Evolutionary conservation across 441 rosid species (phyloP).

Genomic region (Populus hybrid): DNA sequence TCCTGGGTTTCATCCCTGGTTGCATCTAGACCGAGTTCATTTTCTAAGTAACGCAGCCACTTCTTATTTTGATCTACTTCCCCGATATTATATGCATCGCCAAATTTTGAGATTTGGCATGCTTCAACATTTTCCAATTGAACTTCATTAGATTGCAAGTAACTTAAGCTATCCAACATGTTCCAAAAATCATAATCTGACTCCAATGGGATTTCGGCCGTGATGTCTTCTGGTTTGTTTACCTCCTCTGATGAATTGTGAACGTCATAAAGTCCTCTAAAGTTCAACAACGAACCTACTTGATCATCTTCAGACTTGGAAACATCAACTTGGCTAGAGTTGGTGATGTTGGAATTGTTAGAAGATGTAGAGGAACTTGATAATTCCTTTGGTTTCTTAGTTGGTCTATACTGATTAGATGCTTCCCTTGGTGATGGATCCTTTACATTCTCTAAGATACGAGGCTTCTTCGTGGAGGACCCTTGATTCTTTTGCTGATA

Average conservation of each 20-base stretch:
- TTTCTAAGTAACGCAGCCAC: constrained; percentile 69
- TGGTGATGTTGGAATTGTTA: constrained; percentile 28
- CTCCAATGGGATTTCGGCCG: constrained; percentile 54
- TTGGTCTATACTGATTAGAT: not conserved
- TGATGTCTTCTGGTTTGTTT: constrained; percentile 51
- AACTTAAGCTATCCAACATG: constrained; percentile 50
- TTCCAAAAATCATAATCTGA: constrained; percentile 68
- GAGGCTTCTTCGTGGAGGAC: constrained; percentile 24
- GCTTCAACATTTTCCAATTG: constrained; percentile 21
- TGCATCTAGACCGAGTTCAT: constrained; percentile 56
- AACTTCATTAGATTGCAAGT: constrained; percentile 15
- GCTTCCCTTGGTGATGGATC: not conserved
- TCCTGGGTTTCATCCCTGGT: constrained; percentile 24
- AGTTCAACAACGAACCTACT: constrained; percentile 24
- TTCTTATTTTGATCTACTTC: constrained; percentile 34
- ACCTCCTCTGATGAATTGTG: constrained; percentile 46
- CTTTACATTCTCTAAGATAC: not conserved
- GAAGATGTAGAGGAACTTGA: constrained; percentile 40
- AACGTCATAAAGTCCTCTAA: constrained; percentile 17
- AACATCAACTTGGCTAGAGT: constrained; percentile 16
- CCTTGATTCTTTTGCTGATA: constrained; percentile 17
- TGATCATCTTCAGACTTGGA: constrained; percentile 26
- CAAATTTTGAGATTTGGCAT: constrained; percentile 27
- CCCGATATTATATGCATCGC: constrained; percentile 12
- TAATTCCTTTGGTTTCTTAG: constrained; percentile 21